Conservation (phyloP, 148 eudicot species). For the Talinum fruticosum region DNA sequence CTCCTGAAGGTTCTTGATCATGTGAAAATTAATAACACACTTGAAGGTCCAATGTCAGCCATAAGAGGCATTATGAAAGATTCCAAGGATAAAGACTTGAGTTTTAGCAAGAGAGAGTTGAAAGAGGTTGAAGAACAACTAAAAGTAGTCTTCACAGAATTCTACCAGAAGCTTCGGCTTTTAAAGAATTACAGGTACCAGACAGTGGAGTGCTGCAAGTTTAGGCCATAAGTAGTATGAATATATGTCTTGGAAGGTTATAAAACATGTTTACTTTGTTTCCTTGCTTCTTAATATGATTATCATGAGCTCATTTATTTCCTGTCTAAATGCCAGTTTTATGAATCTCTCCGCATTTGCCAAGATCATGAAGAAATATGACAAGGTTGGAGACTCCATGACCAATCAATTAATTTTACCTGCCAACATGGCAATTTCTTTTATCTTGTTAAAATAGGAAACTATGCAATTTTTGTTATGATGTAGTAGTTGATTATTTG, state of each 20-base stretch:
- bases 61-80: constrained; percentile 53
- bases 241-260: not conserved
- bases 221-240: not conserved
- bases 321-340: constrained; percentile 37
- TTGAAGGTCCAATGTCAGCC: constrained; percentile 56
- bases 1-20: constrained; percentile 51
- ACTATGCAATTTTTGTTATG: not conserved
- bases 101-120: constrained; percentile 61
- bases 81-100: constrained; percentile 51
- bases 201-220: not conserved
- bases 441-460: no score
- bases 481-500: not conserved
- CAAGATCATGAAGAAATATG: constrained; percentile 87
- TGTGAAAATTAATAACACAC: constrained; percentile 51
- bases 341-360: constrained; percentile 79
- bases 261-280: not conserved
- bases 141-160: constrained; percentile 51
- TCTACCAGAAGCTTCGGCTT: constrained; percentile 62
- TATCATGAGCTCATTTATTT: not conserved
- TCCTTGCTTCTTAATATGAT: not conserved
- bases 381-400: constrained; percentile 52
- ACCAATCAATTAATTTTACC: not conserved
- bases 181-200: constrained; percentile 62
- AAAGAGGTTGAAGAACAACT: constrained; percentile 58
- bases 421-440: not conserved